phyloP scores from a whole-genome alignment of 2,329 filamentous ascomycete species.

The Diplodia intermedia region DNA sequence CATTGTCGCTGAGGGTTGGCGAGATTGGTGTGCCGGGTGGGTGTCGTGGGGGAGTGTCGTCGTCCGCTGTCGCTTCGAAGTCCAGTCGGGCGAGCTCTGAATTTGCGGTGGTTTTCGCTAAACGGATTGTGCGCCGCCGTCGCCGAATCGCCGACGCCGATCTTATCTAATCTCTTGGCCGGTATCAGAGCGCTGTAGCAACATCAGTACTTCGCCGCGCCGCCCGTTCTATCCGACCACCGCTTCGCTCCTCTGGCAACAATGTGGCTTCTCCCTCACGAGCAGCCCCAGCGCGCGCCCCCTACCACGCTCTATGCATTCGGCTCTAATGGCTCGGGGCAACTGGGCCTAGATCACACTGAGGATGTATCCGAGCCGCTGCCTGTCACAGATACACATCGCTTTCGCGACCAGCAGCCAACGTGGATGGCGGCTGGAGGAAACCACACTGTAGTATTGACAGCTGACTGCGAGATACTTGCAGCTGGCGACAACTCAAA shows the following conservation, averaged over 20 bases:
- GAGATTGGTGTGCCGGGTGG: conserved; percentile 27
- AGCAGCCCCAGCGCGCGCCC: conserved; percentile 13
- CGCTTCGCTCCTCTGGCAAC: background rate
- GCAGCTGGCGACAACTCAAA: conserved; percentile 68
- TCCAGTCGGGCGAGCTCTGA: conserved; percentile 27
- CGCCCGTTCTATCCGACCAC: no score
- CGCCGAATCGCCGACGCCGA: conserved; percentile 21
- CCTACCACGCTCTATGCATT: conserved; percentile 51
- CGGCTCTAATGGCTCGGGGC: conserved; percentile 61
- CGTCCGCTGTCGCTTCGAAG: conserved; percentile 31
- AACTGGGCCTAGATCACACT: conserved; percentile 57
- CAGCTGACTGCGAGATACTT: conserved; percentile 65
- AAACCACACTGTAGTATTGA: conserved; percentile 83
- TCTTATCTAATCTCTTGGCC: conserved; percentile 31
- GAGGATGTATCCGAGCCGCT: conserved; percentile 50
- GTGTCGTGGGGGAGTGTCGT: conserved; percentile 30
- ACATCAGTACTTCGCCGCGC: background rate
- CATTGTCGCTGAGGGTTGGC: conserved; percentile 64
- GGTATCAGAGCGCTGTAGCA: background rate
- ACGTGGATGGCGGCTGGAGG: conserved; percentile 69
- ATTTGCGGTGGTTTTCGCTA: conserved; percentile 33
- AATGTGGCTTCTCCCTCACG: conserved; percentile 19
- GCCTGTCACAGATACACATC: conserved; percentile 31
- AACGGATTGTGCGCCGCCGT: conserved; percentile 32
- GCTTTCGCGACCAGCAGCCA: conserved; percentile 13